Base-by-base conservation (phyloP, 441 rosid genomes). In the Raphanus hybrid region DNA sequence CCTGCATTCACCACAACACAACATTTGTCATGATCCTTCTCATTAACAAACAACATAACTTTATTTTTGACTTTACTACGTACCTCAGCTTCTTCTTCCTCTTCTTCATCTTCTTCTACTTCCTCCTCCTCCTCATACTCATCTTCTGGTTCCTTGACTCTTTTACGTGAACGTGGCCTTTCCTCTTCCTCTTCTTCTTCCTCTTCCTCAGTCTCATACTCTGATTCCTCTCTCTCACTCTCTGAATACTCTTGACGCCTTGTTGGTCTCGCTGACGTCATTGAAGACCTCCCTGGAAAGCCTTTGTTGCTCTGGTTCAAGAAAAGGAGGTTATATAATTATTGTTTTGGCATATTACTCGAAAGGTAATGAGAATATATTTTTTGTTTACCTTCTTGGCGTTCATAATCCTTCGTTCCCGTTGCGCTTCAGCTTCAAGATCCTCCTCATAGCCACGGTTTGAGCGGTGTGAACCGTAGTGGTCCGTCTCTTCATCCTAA, bases 191-290 rank as follows among this genome's bases (percentile, higher is more conserved):
- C 97, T 70, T 89, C 97, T 71, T 89, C 97, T 68, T 48, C 54
- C 4, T 89, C 97, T 69, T 89, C 97, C 67, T 96, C 96, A 72
- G 89, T 93, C 86, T 91, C 99, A 77, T 96, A 96, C 67, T 96
- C 99, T 15, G 97, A 96, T 77, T 90, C 98, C 77, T 92, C 99
- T 85, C 88, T 88, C 61, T 96, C 99, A 79, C 98, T 93, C 67
- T 88, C 97, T 15, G 97, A 90, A 87, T 87, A 90, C 74, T 85
- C 88, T 12, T 90, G 92, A 29, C 87, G 97, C 67, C 92, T 84
- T 57, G 95, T 77, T 23, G 87, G 79, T 85, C 92, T 93, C 37
- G 74, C 87, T 66, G 83, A 67, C 34, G 74, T 3, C 76, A 86
- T 54, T 41, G 91, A 86, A 63, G 94, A 81, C 80, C 91, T 89